Evolutionary conservation across 495 filamentous ascomycete genomes (phyloP), one percentile per base, ranked within the genome.

Genomic region (Podospora pseudoanserina): DNA sequence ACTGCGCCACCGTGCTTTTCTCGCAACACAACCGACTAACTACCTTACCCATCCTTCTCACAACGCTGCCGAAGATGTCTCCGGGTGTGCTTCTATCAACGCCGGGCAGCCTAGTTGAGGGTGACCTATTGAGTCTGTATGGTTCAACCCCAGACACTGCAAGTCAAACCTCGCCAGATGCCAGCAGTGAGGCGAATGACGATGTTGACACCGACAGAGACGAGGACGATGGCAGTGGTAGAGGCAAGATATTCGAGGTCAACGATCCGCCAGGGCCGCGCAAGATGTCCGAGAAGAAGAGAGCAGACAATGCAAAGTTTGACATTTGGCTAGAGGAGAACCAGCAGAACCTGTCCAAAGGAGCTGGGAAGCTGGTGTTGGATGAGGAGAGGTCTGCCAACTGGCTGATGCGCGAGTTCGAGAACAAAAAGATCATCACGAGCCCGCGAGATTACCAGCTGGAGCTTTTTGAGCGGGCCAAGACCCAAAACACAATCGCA

Each of bases 401-500:
- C 32, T 23, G 60, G 44, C 68, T 77, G 15, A 69, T 76, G 7
- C 69, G 64, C 57, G 72, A 77, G 19, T 74, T 74, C 32, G 78
- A 79, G 65, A 78, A 73, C 55, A 71, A 82, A 20, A 71, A 79
- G 28, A 89, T 91, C 65, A 91, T 91, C 66, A 83, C 87, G 16
- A 88, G 87, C 67, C 92, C 96, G 16, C 84, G 95, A 39, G 92
- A 96, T 71, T 99, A 98, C 74, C 95, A 99, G 76, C 81, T 91
- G 34, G 94, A 98, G 76, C 85, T 99, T 0, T 98, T 96, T 73
- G 92, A 98, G 78, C 86, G 86, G 70, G 94, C 95, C 20, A 97
- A 96, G 75, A 70, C 85, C 20, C 85, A 91, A 72, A 99, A 99
- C 72, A 94, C 88, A 16, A 96, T 99, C 73, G 95, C 94, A 2